phyloP scores from a whole-genome alignment of 176 grass and related monocot genomes.

The Carex myosuroides region DNA sequence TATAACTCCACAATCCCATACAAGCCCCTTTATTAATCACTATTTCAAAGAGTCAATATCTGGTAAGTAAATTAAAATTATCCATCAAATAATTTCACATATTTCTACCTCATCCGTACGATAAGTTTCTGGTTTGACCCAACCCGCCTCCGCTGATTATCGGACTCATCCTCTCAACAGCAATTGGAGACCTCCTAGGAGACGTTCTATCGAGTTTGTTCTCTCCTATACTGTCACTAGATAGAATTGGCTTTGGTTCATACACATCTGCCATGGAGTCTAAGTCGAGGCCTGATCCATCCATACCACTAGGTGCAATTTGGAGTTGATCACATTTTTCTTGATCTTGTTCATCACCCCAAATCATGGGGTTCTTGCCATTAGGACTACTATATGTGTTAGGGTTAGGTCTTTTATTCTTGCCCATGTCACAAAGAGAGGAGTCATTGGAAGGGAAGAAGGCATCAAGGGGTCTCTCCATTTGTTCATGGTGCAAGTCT shows the following conservation, averaged over 20 bases:
- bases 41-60: constrained; percentile 20
- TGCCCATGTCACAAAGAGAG: constrained; percentile 36
- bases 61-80: constrained; percentile 13
- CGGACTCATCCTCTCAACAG: constrained; percentile 49
- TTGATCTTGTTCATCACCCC: constrained; percentile 55
- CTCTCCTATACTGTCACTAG: constrained; percentile 54
- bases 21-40: constrained; percentile 19
- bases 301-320: constrained; percentile 38
- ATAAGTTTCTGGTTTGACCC: constrained; percentile 54
- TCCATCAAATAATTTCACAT: constrained; percentile 19
- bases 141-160: constrained; percentile 45
- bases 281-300: constrained; percentile 51
- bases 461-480: constrained; percentile 55
- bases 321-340: constrained; percentile 57
- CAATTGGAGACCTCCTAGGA: constrained; percentile 50
- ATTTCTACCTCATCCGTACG: constrained; percentile 53
- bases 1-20: constrained; percentile 5
- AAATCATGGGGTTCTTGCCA: constrained; percentile 71
- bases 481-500: constrained; percentile 73
- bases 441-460: constrained; percentile 46
- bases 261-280: constrained; percentile 58
- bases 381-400: constrained; percentile 26
- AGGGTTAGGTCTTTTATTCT: constrained; percentile 43
- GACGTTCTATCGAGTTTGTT: constrained; percentile 70
- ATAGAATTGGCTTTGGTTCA: constrained; percentile 60